These are phyloP conservation scores for Leishmania guyanensis DNA, from an alignment of 208 protist genomes.

Conservation along the genomic window DNA sequence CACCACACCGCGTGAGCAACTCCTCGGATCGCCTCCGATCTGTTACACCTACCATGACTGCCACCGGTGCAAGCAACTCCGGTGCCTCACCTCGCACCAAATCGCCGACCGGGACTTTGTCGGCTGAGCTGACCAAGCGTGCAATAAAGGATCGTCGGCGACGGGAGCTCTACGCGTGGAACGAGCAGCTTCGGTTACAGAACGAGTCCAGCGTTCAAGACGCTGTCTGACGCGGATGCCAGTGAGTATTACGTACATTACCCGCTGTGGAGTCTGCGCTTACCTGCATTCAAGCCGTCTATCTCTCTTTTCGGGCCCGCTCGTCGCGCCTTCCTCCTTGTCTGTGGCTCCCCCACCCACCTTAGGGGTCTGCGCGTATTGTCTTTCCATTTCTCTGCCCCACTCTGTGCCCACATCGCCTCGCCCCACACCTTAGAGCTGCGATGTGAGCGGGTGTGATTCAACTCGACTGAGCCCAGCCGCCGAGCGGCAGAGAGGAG, in stretches of 20 bases:
- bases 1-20: slow-evolving; percentile 8
- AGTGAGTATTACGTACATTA: too few relatives aligned
- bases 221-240: slow-evolving; percentile 38
- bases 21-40: slow-evolving; percentile 10
- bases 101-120: slow-evolving; percentile 11
- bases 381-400: neutral
- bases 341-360: neutral
- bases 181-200: slow-evolving; percentile 46
- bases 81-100: slow-evolving; percentile 8
- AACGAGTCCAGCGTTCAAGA: slow-evolving; percentile 41
- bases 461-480: neutral
- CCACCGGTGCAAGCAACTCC: neutral
- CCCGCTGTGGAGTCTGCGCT: neutral
- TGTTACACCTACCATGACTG: neutral
- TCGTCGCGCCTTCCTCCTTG: neutral
- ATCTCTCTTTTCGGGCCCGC: neutral
- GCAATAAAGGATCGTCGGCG: slow-evolving; percentile 55
- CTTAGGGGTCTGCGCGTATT: neutral
- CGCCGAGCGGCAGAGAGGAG: neutral
- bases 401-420: neutral
- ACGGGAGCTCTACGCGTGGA: slow-evolving; percentile 85
- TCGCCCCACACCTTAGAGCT: neutral
- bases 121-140: slow-evolving; percentile 13
- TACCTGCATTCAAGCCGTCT: neutral
- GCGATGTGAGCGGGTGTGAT: neutral